A percentile compares a stretch with the other conserved stretches of the same genome.
phyloP scores from a whole-genome alignment of 371 early-diverging fungal species.

The Mortierella sp. region DNA sequence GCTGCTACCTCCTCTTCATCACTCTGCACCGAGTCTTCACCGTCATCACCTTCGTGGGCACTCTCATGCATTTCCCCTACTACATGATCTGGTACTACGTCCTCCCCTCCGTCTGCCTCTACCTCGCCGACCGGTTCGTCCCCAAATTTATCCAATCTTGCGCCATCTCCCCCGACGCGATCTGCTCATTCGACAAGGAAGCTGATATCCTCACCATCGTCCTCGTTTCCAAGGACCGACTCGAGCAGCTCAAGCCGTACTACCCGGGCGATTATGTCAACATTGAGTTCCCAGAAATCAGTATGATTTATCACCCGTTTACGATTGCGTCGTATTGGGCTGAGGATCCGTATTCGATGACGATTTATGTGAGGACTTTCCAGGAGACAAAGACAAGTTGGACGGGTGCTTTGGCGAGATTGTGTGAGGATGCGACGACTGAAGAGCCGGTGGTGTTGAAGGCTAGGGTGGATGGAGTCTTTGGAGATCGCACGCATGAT shows the following conservation, averaged over 20 bases:
- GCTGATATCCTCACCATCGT: slow-evolving; percentile 44
- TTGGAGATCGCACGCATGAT: slow-evolving; percentile 48
- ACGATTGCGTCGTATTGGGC: slow-evolving; percentile 56
- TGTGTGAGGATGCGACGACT: slow-evolving; percentile 21
- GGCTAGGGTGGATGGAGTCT: slow-evolving; percentile 42
- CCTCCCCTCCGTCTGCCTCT: slow-evolving; percentile 44
- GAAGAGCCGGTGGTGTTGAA: slow-evolving; percentile 22
- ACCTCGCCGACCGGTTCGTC: slow-evolving; percentile 44
- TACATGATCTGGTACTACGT: slow-evolving; percentile 55
- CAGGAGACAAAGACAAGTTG: slow-evolving; percentile 39
- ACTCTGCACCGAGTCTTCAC: slow-evolving; percentile 33
- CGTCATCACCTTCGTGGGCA: slow-evolving; percentile 33
- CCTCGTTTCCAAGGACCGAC: slow-evolving; percentile 22
- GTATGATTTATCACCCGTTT: slow-evolving; percentile 44
- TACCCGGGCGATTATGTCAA: slow-evolving; percentile 56
- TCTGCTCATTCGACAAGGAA: slow-evolving; percentile 46
- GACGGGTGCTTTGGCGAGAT: slow-evolving; percentile 33
- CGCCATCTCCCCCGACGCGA: slow-evolving; percentile 28
- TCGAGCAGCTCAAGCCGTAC: slow-evolving; percentile 51
- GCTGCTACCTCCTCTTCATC: slow-evolving; percentile 33
- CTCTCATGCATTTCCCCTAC: slow-evolving; percentile 43
- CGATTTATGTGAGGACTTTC: slow-evolving; percentile 40
- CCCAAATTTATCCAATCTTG: slow-evolving; percentile 48
- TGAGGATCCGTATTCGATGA: slow-evolving; percentile 54
- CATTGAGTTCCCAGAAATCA: slow-evolving; percentile 37